Percentiles rank a stretch among this genome's conserved stretches.
These are phyloP conservation scores for Kuraishia molischiana DNA, from an alignment of 805 yeast genomes.

Conservation along the genomic window DNA sequence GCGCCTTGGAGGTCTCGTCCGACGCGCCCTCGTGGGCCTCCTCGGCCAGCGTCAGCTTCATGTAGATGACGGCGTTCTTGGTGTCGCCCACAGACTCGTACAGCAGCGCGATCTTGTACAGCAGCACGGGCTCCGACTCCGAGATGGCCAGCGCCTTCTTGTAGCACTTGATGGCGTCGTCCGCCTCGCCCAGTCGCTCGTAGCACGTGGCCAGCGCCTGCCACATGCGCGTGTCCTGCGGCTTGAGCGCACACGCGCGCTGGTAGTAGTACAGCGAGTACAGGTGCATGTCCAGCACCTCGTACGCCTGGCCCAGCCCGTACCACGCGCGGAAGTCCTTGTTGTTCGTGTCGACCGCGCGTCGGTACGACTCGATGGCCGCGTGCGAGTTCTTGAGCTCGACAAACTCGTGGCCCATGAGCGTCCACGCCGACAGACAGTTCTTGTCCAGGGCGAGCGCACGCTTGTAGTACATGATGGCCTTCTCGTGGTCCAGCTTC, in stretches of 20 bases:
- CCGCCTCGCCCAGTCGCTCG: slow-evolving; percentile 60
- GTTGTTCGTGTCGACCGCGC: slow-evolving; percentile 84
- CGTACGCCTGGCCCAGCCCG: slow-evolving; percentile 97
- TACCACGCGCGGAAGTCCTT: slow-evolving; percentile 97
- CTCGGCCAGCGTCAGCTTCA: slow-evolving; percentile 60
- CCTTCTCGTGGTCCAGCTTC: slow-evolving; percentile 89
- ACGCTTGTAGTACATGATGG: slow-evolving; percentile 85
- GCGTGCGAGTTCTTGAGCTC: slow-evolving; percentile 95
- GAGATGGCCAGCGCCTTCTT: slow-evolving; percentile 59
- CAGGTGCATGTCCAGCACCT: slow-evolving; percentile 88
- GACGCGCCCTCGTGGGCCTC: slow-evolving; percentile 56
- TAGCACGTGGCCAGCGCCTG: slow-evolving; percentile 86
- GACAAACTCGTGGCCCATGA: slow-evolving; percentile 98
- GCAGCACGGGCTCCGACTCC: slow-evolving; percentile 41
- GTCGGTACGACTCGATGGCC: slow-evolving; percentile 88
- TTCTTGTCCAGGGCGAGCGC: slow-evolving; percentile 75
- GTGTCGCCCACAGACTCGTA: slow-evolving; percentile 46
- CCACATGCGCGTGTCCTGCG: slow-evolving; percentile 93
- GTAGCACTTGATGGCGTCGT: slow-evolving; percentile 74
- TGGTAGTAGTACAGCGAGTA: slow-evolving; percentile 91
- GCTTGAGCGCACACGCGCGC: slow-evolving; percentile 79
- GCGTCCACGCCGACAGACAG: slow-evolving; percentile 90
- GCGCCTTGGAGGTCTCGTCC: slow-evolving; percentile 70
- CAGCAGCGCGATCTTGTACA: slow-evolving; percentile 60
- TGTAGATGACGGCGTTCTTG: slow-evolving; percentile 46